Percentiles rank a stretch among this genome's conserved stretches.
Conservation (phyloP, 805 yeast genomes). For the fission yeast (Schizosaccharomyces pombe) region DNA sequence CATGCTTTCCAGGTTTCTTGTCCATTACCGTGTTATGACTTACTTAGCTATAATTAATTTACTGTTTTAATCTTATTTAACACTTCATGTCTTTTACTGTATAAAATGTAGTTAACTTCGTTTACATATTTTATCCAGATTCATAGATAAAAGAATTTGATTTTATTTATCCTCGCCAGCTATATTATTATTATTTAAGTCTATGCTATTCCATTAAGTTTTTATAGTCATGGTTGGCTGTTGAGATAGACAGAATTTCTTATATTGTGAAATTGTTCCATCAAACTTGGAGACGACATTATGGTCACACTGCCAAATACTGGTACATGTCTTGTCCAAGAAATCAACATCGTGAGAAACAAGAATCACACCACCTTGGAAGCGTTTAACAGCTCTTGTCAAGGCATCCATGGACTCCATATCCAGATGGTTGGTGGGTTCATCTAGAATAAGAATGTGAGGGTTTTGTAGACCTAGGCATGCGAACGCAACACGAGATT, state of each 20-base stretch:
- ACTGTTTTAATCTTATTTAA: no score
- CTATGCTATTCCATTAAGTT: not conserved
- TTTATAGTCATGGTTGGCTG: slow-evolving; percentile 1
- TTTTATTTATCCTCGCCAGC: not conserved
- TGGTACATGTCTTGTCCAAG: slow-evolving; percentile 70
- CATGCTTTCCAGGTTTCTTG: no score
- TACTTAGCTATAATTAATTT: no score
- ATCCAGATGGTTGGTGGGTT: slow-evolving; percentile 96
- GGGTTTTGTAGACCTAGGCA: slow-evolving; percentile 77
- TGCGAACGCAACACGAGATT: slow-evolving; percentile 94
- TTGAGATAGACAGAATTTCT: slow-evolving; percentile 54
- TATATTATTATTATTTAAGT: not conserved
- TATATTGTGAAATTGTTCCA: slow-evolving; percentile 73
- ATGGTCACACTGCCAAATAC: slow-evolving; percentile 85
- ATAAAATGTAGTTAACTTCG: no score
- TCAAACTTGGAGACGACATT: slow-evolving; percentile 54
- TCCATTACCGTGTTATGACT: no score
- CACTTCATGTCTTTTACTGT: no score
- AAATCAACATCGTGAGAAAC: slow-evolving; percentile 92
- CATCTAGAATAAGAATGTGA: slow-evolving; percentile 78
- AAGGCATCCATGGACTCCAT: slow-evolving; percentile 93
- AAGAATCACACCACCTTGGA: slow-evolving; percentile 91
- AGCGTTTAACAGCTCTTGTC: slow-evolving; percentile 63
- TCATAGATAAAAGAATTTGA: no score
- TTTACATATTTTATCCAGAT: no score